These are phyloP conservation scores for Podospora conica DNA, from an alignment of 495 filamentous ascomycete species.

Conservation along the genomic window DNA sequence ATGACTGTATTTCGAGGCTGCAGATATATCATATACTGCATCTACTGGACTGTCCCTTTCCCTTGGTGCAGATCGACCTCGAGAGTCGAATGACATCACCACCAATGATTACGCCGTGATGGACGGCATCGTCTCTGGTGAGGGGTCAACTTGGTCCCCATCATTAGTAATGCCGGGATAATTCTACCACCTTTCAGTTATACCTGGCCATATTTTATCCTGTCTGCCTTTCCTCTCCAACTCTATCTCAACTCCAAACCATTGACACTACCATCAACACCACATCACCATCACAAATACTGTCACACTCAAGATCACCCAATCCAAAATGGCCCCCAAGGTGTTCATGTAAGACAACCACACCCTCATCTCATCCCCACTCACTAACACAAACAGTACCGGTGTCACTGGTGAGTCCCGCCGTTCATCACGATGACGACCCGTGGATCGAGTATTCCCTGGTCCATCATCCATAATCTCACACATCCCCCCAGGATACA, in stretches of 20 bases:
- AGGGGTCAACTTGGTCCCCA: not conserved
- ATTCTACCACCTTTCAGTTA: not conserved
- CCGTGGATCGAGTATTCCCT: not conserved
- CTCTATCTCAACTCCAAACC: not conserved
- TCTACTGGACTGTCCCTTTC: not conserved
- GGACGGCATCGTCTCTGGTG: not conserved
- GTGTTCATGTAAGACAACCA: constrained; percentile 31
- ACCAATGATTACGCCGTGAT: not conserved
- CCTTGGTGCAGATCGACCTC: not conserved
- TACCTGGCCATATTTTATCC: too few relatives aligned
- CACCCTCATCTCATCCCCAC: not conserved
- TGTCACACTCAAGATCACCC: not conserved
- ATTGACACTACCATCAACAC: not conserved
- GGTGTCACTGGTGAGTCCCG: constrained; percentile 32
- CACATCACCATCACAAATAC: not conserved
- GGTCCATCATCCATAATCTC: not conserved
- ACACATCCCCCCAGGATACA: constrained; percentile 50
- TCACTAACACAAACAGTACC: constrained; percentile 22
- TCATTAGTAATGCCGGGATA: not conserved
- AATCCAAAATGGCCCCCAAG: constrained; percentile 27
- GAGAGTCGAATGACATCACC: not conserved
- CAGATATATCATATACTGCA: not conserved
- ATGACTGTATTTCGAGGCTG: not conserved
- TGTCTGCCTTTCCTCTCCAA: not conserved
- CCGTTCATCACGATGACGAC: not conserved